Evolutionary conservation across 2,329 filamentous ascomycete genomes (phyloP).

Genomic region (Verticillium nonalfalfae): DNA sequence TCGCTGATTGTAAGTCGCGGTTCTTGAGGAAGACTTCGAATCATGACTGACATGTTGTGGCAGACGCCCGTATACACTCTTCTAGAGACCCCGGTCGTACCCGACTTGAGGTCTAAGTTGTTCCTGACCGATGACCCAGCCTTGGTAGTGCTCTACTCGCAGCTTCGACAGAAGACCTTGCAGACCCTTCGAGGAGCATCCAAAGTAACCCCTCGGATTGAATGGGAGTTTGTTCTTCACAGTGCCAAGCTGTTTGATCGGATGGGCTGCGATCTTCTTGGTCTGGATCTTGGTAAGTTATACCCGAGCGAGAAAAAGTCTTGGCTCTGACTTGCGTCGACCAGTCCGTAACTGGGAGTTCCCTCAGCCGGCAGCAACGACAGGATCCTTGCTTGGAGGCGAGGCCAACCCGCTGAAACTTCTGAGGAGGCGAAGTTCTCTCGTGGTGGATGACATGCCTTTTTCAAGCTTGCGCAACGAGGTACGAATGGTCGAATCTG

Average conservation of each 20-base stretch:
- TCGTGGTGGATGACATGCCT: slow-evolving; percentile 73
- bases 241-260: slow-evolving; percentile 79
- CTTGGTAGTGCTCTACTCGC: slow-evolving; percentile 77
- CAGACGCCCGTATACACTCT: slow-evolving; percentile 74
- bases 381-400: slow-evolving; percentile 30
- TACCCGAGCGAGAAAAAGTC: no score
- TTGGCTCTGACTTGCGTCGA: not conserved
- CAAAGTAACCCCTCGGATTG: slow-evolving; percentile 68
- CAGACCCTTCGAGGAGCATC: slow-evolving; percentile 83
- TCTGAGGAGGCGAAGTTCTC: slow-evolving; percentile 64
- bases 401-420: slow-evolving; percentile 61
- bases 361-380: slow-evolving; percentile 37
- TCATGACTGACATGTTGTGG: not conserved
- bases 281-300: slow-evolving; percentile 68
- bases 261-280: slow-evolving; percentile 90
- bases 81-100: slow-evolving; percentile 60
- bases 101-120: slow-evolving; percentile 66
- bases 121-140: slow-evolving; percentile 90
- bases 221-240: slow-evolving; percentile 86
- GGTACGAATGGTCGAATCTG: slow-evolving; percentile 33
- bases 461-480: slow-evolving; percentile 32
- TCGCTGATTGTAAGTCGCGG: slow-evolving; percentile 62
- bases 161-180: slow-evolving; percentile 73
- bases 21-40: no score
- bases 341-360: slow-evolving; percentile 78